Base-by-base conservation (phyloP, 495 filamentous ascomycete species). In the Xylaria intraflava region DNA sequence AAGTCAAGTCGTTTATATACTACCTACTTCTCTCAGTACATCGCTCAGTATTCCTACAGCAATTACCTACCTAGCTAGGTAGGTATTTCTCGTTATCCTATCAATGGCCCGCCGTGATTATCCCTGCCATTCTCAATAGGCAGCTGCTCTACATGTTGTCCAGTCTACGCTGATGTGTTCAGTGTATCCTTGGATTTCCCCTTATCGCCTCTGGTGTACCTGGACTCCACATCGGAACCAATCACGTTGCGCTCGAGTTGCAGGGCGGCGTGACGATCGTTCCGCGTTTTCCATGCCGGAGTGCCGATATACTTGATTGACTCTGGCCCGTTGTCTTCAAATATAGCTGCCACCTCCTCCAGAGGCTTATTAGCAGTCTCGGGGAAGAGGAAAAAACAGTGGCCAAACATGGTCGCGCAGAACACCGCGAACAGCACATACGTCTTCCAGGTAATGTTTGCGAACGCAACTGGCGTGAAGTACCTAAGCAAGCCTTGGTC, bases 341-440 rank as follows among this genome's bases (percentile, higher is more conserved):
- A 92, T 59, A 89, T 83, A 33, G 67, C 72, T 42, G 85, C 84
- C 16, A 88, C 75, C 59, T 91, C 87, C 56, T 90, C 88, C 2
- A 91, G 77, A 11, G 86, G 84, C 75, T 89, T 89, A 46, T 86
- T 86, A n/a, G 79, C 77, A 0, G 87, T 91, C 68, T 93, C 88
- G 1, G 87, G 88, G 75, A 92, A 89, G 58, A 87, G 69, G 70
- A 91, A 88, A 72, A 81, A 88, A n/a, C 83, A 78, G 62, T 91
- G 88, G 17, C 88, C 62, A 44, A 80, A 78, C 82, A 88, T 88
- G 51, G 73, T 70, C 46, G 81, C 80, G 65, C 82, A 87, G 66
- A 91, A 91, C 8, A 84, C 80, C 31, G 84, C 88, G 57, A 91
- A 92, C 19, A 90, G 64, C 38, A 89, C 71, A 59, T 90, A 92